Conservation (phyloP, 352 stramenopile genomes). For the Pythium diclinum region DNA sequence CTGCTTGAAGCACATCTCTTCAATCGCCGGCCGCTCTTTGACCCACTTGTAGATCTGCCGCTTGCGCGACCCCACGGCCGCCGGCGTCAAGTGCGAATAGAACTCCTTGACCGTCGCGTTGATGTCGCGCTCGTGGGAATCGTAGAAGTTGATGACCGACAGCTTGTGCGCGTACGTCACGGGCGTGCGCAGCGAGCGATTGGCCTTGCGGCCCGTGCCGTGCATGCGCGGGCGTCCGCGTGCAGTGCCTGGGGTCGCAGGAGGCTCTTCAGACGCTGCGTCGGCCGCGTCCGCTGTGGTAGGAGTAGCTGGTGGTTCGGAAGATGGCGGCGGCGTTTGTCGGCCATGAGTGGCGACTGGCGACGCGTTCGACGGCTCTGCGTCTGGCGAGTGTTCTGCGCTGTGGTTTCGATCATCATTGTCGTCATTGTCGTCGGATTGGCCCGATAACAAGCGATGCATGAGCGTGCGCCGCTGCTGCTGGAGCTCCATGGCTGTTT, state of each 20-base stretch:
- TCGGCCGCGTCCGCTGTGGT: background rate
- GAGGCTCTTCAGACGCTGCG: background rate
- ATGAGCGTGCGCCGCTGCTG: constrained; percentile 1
- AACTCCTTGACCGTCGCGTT: constrained; percentile 37
- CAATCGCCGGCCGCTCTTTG: constrained; percentile 34
- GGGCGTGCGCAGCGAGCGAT: constrained; percentile 30
- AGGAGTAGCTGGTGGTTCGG: background rate
- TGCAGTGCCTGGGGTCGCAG: background rate
- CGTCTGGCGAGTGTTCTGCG: background rate
- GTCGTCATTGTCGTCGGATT: background rate
- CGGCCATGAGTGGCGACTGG: background rate
- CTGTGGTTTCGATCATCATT: background rate
- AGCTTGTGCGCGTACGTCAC: constrained; percentile 46
- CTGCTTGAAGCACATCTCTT: constrained; percentile 42
- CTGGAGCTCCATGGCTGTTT: background rate
- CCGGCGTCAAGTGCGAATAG: constrained; percentile 28
- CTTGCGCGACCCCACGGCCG: constrained; percentile 33
- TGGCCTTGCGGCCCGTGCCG: constrained; percentile 31
- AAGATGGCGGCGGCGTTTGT: background rate
- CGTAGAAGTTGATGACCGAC: constrained; percentile 41
- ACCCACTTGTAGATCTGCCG: constrained; percentile 50
- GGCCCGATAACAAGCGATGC: background rate
- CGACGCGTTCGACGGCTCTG: constrained; percentile 4
- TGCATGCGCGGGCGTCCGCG: constrained; percentile 28
- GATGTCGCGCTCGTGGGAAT: constrained; percentile 35